Evolutionary conservation across 2,329 filamentous ascomycete genomes (phyloP), one percentile per base, ranked within the genome.

Genomic region (Ascochyta viciae-villosae): DNA sequence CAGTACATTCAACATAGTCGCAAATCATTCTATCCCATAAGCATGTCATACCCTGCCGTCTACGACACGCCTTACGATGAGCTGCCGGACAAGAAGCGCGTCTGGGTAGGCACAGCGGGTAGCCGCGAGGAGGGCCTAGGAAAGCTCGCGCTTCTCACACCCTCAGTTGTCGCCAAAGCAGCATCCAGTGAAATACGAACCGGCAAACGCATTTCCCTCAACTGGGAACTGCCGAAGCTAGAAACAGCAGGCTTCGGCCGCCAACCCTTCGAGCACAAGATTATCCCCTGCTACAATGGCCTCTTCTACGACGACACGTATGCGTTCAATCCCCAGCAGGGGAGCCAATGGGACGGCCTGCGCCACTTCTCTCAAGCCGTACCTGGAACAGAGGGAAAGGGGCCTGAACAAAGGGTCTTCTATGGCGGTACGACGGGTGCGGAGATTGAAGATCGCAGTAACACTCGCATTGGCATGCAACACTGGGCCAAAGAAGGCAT

Each of bases 191-290:
- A 82, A 62, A 83, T 85, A 61, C 75, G 74, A 33, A 81, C 78
- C 1, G 83, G 83, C 6, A 71, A 70, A 12, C 76, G 83, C 13
- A 77, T 83, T 7, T 78, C 77, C 1, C 72, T 85, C 19, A 76
- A 76, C n/a, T 85, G 83, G 82, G 79, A 83, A 31, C 64, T 85
- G 64, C 81, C 74, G 3, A 84, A 85, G 64, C 68, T 84, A 4
- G 82, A 85, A 56, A 75, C 78, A 58, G 79, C 82, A 12, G 80
- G 80, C 60, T 79, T 84, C 54, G 78, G 80, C 27, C 76, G 83
- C 1, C 75, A 78, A 19, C 78, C 79, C 15, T 81, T 76, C 48
- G 72, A 80, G 38, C 82, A 83, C 58, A 72, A 77, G 41, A 80
- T 84, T 53, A 74, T 83, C 1, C 77, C 80, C 10, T 55, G 84